Evolutionary conservation across 2,329 filamentous ascomycete genomes (phyloP), one percentile per base, ranked within the genome.

Genomic region (Emydomyces testavorans): DNA sequence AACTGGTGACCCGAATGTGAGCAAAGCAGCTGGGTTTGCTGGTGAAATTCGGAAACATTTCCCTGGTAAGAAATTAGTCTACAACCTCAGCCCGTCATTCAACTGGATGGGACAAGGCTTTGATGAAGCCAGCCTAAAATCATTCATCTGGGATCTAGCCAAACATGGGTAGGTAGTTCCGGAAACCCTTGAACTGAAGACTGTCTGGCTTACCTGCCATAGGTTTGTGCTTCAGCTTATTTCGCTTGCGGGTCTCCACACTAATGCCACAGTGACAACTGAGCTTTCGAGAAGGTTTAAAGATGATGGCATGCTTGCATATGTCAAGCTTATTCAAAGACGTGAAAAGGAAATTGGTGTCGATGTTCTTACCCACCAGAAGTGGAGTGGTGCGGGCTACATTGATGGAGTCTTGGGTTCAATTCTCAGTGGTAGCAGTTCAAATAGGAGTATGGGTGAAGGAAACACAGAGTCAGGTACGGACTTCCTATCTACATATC

Each of bases 91-190:
- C 3, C 92, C 92, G 1, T 94, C 86, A 6, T 98, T 98, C 76
- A 96, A 98, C 74, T 98, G 92, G 92, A 92, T 93, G 79, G 80
- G 80, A 8, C 89, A 96, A 63, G 92, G 90, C 24, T 98, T 96
- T 68, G 82, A 78, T 2, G 80, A 88, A 54, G 80, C 79, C 52
- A 82, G 83, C 4, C 75, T 98, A 48, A 87, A 84, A 69, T 87
- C 79, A 4, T 98, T 98, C 65, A 85, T 98, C 58, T 96, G 90
- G 90, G 90, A 96, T 64, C 79, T 98, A 55, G 92, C 89, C 6
- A 80, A 82, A 62, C 84, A 95, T 58, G 90, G 90, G 51, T 90
- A 81, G 62, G 79, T 79, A 7, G 75, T 77, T 7, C 24, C 2
- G 29, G 3, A 40, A 2, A 13, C 23, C 3, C 10, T 15, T 37